Evolutionary conservation across 2,329 filamentous ascomycete genomes (phyloP), one percentile per base, ranked within the genome.

Genomic region (Ophiostoma himal-ulmi): DNA sequence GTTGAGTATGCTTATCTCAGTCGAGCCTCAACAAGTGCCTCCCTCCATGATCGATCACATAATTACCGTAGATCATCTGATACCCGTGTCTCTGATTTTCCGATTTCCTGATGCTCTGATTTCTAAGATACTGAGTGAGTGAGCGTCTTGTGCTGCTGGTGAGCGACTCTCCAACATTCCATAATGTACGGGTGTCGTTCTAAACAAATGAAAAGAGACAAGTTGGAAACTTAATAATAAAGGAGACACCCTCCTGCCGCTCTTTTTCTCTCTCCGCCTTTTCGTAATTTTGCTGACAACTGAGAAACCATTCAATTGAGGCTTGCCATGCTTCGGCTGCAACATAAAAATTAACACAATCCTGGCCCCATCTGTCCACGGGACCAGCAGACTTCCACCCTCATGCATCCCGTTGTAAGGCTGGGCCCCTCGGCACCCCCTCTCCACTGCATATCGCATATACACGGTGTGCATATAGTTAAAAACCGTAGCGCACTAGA

Each of bases 21-120:
- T 26, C 57, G 57, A 60, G 13, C n/a, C 57, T 62, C 57, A 62
- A 62, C 57, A 62, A 57, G 26, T 34, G n/a, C 13, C 57, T 34
- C 26, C 44, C 52, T 34, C 6, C 52, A 57, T 57, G 8, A 57
- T 57, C 52, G 22, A 57, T 36, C 26, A 62, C 57, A 62, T 20
- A 20, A 5, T 62, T 6, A 34, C 57, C 14, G 57, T 6, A 62
- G 11, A 62, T 62, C 26, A 62, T 62, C 57, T 62, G 57, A 36
- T 62, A 62, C 26, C 26, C 54, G 54, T 62, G 26, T 62, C 26
- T 62, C 52, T 57, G 41, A 14, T 44, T 39, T 44, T 44, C 41
- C 13, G 41, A 20, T 48, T 48, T 48, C 20, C n/a, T 17, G 8
- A 7, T 48, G 6, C 7, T 48, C 17, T 8, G 17, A 48, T 48